phyloP scores from a whole-genome alignment of 495 filamentous ascomycete genomes.

The Melanomma pulvis-pyrius region DNA sequence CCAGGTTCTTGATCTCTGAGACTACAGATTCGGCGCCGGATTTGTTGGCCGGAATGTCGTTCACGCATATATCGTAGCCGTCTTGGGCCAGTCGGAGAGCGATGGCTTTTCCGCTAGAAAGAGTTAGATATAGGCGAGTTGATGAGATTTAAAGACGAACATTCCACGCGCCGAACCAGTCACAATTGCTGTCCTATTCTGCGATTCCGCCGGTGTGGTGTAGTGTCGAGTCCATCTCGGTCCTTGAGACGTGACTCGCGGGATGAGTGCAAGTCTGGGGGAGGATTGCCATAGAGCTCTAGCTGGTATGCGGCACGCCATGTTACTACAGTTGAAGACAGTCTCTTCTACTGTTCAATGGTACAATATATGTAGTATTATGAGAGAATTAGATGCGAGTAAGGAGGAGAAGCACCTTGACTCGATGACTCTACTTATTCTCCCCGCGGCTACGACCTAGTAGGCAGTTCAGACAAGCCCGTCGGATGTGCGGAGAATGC shows the following conservation, averaged over 20 bases:
- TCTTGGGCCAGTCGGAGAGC: conserved; percentile 61
- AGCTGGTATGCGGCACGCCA: conserved; percentile 12
- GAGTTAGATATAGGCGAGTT: not conserved
- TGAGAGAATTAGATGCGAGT: not conserved
- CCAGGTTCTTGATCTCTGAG: conserved; percentile 53
- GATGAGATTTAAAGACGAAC: conserved; percentile 36
- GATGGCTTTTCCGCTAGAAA: conserved; percentile 58
- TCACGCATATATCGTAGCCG: conserved; percentile 64
- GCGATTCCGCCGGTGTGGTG: conserved; percentile 6
- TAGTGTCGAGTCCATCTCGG: conserved; percentile 20
- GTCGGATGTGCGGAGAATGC: conserved; percentile 21
- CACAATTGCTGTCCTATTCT: conserved; percentile 54
- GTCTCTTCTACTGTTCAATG: not conserved
- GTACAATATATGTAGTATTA: not conserved
- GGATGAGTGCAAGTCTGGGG: not conserved
- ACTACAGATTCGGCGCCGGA: conserved; percentile 53
- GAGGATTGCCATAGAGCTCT: conserved; percentile 14
- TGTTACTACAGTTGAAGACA: not conserved
- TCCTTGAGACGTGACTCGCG: not conserved
- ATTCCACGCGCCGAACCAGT: conserved; percentile 63
- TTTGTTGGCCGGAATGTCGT: conserved; percentile 56
- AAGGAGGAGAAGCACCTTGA: too few species aligned
- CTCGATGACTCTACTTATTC: not conserved
- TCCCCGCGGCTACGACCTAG: not conserved
- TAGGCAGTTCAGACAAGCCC: not conserved